These are phyloP conservation scores for Pleurotus djamor DNA, from an alignment of 768 basidiomycete species.

Conservation along the genomic window DNA sequence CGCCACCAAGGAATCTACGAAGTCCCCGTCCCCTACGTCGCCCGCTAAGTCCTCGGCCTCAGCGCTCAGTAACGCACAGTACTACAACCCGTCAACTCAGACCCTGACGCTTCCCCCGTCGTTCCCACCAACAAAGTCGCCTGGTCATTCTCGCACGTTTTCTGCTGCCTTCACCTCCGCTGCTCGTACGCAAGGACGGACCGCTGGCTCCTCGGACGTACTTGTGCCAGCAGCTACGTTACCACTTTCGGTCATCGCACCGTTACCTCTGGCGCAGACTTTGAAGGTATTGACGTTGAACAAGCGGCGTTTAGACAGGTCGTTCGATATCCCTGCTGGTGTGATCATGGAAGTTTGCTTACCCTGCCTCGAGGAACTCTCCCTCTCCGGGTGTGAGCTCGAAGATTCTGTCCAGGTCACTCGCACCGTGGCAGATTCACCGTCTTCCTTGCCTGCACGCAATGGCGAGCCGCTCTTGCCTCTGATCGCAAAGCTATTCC, in stretches of 20 bases:
- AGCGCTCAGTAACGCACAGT: slow-evolving; percentile 46
- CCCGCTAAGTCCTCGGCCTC: slow-evolving; percentile 16
- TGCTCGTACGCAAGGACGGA: slow-evolving; percentile 14
- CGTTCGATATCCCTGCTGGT: slow-evolving; percentile 50
- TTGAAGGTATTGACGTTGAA: slow-evolving; percentile 58
- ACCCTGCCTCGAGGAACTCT: slow-evolving; percentile 71
- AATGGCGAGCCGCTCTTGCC: slow-evolving; percentile 55
- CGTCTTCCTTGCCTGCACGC: slow-evolving; percentile 35
- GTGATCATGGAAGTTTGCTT: slow-evolving; percentile 38
- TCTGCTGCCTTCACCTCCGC: slow-evolving; percentile 42
- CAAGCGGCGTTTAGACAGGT: slow-evolving; percentile 66
- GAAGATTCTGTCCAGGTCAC: slow-evolving; percentile 54
- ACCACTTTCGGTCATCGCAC: slow-evolving; percentile 59
- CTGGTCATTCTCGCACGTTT: slow-evolving; percentile 59
- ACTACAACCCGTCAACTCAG: slow-evolving; percentile 52
- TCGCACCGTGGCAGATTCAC: slow-evolving; percentile 25
- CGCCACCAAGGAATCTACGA: slow-evolving; percentile 7
- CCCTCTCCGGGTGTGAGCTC: slow-evolving; percentile 72
- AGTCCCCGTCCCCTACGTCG: slow-evolving; percentile 16
- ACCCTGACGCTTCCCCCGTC: slow-evolving; percentile 68
- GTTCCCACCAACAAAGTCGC: slow-evolving; percentile 45
- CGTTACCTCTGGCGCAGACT: slow-evolving; percentile 58
- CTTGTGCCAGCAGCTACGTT: slow-evolving; percentile 65
- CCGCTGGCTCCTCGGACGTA: slow-evolving; percentile 33
- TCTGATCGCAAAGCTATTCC: slow-evolving; percentile 65